phyloP scores from a whole-genome alignment of 1,139 yeast genomes.

The Pneumocystis oryctolagi region DNA sequence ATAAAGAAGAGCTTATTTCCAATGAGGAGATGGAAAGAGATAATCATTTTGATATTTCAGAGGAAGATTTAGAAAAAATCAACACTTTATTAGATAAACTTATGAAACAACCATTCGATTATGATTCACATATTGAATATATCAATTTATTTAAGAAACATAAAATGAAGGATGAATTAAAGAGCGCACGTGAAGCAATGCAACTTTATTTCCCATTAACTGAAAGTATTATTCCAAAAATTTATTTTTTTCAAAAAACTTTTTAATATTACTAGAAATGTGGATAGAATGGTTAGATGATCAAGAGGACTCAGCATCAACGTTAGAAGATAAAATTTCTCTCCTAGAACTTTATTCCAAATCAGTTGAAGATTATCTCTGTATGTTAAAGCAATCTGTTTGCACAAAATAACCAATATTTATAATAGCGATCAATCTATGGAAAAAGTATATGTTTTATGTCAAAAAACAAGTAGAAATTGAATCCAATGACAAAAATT shows the following conservation, averaged over 20 bases:
- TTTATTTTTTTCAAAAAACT: background rate
- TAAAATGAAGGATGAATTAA: background rate
- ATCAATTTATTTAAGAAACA: background rate
- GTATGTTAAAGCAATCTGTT: background rate
- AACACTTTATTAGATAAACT: background rate
- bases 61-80: background rate
- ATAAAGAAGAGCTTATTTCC: background rate
- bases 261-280: constrained; percentile 3
- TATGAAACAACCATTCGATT: background rate
- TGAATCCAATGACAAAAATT: constrained; percentile 14
- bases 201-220: constrained; percentile 9
- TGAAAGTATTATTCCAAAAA: background rate
- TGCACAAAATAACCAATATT: background rate
- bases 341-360: constrained; percentile 15
- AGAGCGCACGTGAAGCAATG: constrained; percentile 4
- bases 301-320: background rate
- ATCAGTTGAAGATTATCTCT: constrained; percentile 17
- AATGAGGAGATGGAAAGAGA: background rate
- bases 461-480: constrained; percentile 7
- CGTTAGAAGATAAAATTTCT: constrained; percentile 5
- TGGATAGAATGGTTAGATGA: constrained; percentile 10
- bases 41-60: background rate
- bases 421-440: constrained; percentile 11
- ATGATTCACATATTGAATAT: constrained; percentile 1
- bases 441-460: constrained; percentile 18